A percentile compares a stretch with the other conserved stretches of the same genome.
Conservation (phyloP, 2,329 filamentous ascomycete genomes). For the Nemania diffusa region DNA sequence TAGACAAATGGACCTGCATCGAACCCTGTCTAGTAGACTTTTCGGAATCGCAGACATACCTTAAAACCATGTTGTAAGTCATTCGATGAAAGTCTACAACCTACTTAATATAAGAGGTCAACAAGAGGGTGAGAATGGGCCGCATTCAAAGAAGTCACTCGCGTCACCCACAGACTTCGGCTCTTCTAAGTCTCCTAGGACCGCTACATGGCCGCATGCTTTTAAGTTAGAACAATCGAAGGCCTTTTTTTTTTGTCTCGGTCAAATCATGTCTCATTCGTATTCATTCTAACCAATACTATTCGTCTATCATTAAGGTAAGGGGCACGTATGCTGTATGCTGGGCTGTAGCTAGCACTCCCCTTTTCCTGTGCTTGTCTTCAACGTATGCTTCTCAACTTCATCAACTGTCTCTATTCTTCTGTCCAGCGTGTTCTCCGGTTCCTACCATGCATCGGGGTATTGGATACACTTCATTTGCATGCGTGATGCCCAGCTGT, state of each 20-base stretch:
- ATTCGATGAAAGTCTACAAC: constrained; percentile 21
- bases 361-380: constrained; percentile 9
- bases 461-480: not conserved
- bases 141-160: constrained; percentile 9
- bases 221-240: not conserved
- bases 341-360: not conserved
- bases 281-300: constrained; percentile 18
- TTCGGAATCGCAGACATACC: constrained; percentile 8
- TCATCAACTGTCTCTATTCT: constrained; percentile 11
- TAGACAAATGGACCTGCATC: constrained; percentile 11
- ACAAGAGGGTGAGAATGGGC: not conserved
- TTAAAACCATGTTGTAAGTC: constrained; percentile 3
- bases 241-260: no score
- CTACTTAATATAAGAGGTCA: not conserved
- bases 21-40: constrained; percentile 6
- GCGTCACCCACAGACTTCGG: not conserved
- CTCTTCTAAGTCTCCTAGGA: no score
- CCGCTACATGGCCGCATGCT: no score
- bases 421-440: constrained; percentile 2
- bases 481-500: not conserved
- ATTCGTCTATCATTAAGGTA: constrained; percentile 14
- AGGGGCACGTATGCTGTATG: not conserved
- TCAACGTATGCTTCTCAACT: not conserved
- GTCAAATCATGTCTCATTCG: constrained; percentile 6
- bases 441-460: not conserved